These are phyloP conservation scores for Trapa bicornis DNA, from an alignment of 345 rosid species.

Conservation along the genomic window DNA sequence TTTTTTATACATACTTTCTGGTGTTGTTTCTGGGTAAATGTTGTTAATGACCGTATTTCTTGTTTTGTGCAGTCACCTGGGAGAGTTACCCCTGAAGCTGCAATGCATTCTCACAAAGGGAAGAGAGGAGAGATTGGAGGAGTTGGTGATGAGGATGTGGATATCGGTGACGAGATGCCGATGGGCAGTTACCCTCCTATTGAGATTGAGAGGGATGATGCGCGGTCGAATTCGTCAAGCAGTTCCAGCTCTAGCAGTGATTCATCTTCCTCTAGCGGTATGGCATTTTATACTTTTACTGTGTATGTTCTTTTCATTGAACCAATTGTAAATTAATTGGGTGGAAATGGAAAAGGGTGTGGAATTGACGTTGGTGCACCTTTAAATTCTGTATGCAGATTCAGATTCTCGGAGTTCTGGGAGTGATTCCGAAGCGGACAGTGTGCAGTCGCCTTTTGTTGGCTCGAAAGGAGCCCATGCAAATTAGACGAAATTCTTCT, in stretches of 20 bases:
- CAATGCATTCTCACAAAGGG: slow-evolving; percentile 2
- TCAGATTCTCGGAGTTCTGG: slow-evolving; percentile 33
- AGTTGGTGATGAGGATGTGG: slow-evolving; percentile 34
- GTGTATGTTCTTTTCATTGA: neutral
- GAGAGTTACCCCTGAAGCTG: slow-evolving; percentile 13
- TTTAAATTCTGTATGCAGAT: slow-evolving; percentile 11
- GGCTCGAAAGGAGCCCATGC: slow-evolving; percentile 19
- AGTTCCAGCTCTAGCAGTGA: slow-evolving; percentile 21
- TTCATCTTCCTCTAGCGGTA: slow-evolving; percentile 30
- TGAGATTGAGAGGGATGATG: slow-evolving; percentile 39
- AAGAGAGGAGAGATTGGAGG: slow-evolving; percentile 12
- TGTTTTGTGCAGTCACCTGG: slow-evolving; percentile 6
- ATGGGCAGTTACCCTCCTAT: slow-evolving; percentile 24
- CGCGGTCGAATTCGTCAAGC: slow-evolving; percentile 18
- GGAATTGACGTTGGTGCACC: neutral
- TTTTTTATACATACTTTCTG: neutral
- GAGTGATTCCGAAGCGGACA: slow-evolving; percentile 27
- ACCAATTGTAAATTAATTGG: neutral
- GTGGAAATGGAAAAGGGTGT: neutral
- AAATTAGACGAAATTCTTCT: neutral
- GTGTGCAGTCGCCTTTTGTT: slow-evolving; percentile 21
- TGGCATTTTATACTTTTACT: neutral
- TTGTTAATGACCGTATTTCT: neutral
- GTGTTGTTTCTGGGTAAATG: neutral
- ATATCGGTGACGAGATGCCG: slow-evolving; percentile 37